Evolutionary conservation across 495 filamentous ascomycete species (phyloP).

Genomic region (Penicillium taxi): DNA sequence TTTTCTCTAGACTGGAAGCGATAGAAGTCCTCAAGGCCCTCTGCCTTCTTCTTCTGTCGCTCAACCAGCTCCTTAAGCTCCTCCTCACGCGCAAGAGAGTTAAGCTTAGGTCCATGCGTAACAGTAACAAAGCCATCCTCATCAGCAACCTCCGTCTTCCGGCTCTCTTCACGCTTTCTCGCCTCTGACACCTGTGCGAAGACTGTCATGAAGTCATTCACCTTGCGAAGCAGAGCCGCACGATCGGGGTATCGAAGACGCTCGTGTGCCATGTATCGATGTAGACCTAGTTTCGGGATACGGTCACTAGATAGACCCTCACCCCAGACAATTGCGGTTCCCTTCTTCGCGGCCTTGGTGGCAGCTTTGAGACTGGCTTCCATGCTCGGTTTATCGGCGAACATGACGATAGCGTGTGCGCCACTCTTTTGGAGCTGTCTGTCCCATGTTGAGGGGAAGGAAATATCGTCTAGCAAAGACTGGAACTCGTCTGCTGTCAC

Average conservation of each 20-base stretch:
- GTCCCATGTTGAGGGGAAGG: conserved; percentile 66
- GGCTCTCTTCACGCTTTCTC: conserved; percentile 52
- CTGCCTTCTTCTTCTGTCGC: conserved; percentile 64
- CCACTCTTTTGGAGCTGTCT: conserved; percentile 63
- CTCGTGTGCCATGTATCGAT: conserved; percentile 55
- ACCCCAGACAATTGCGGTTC: conserved; percentile 49
- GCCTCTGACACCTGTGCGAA: conserved; percentile 62
- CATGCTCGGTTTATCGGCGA: conserved; percentile 71
- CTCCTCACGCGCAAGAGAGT: conserved; percentile 63
- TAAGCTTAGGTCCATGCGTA: conserved; percentile 61
- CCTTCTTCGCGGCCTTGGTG: conserved; percentile 51
- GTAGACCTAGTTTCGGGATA: conserved; percentile 49
- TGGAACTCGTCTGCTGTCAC: conserved; percentile 44
- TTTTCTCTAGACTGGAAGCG: conserved; percentile 87
- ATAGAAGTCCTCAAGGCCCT: conserved; percentile 74
- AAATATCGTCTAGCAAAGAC: conserved; percentile 41
- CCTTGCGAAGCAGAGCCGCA: conserved; percentile 52
- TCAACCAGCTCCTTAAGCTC: conserved; percentile 64
- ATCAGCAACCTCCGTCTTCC: conserved; percentile 67
- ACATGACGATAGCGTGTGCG: conserved; percentile 67
- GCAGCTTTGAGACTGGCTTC: conserved; percentile 65
- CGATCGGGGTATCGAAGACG: conserved; percentile 59
- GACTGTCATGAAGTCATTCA: conserved; percentile 74
- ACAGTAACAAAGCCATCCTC: conserved; percentile 96
- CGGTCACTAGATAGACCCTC: conserved; percentile 44